A percentile compares a stretch with the other conserved stretches of the same genome.
Evolutionary conservation across 2,329 filamentous ascomycete species (phyloP).

Genomic region (Nemania bipapillata): DNA sequence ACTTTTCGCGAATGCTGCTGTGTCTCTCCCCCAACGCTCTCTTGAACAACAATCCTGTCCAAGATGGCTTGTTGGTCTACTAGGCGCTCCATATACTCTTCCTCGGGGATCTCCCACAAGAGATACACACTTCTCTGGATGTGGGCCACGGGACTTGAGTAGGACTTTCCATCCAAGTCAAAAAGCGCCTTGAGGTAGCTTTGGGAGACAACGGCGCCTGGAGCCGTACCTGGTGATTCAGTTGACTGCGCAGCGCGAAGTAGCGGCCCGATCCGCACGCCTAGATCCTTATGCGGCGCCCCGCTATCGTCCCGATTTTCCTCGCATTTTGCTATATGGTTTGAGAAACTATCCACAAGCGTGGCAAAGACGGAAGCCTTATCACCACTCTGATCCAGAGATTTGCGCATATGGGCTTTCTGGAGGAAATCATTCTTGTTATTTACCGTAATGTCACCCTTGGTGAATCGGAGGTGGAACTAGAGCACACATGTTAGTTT

Average conservation of each 20-base stretch:
- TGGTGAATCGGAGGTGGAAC: conserved; percentile 89
- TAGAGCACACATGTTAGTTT: conserved; percentile 48
- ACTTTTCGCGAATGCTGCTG: conserved; percentile 20
- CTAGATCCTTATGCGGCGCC: conserved; percentile 12
- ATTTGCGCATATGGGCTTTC: conserved; percentile 41
- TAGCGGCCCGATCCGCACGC: conserved; percentile 36
- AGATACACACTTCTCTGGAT: conserved; percentile 43
- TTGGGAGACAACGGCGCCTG: conserved; percentile 21
- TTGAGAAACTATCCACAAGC: conserved; percentile 32
- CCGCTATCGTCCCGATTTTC: conserved; percentile 5
- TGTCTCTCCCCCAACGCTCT: conserved; percentile 11
- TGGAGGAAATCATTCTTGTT: conserved; percentile 86
- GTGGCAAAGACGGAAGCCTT: conserved; percentile 20
- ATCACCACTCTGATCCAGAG: conserved; percentile 4
- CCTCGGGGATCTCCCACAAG: conserved; percentile 44
- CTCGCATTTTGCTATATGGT: conserved; percentile 35
- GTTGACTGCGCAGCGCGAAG: not conserved
- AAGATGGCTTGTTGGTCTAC: conserved; percentile 9
- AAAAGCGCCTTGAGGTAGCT: conserved; percentile 41
- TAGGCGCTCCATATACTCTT: conserved; percentile 31
- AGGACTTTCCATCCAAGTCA: conserved; percentile 38
- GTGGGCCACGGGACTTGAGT: conserved; percentile 27
- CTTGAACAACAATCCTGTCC: conserved; percentile 19
- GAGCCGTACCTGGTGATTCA: not conserved
- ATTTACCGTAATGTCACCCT: conserved; percentile 85